Evolutionary conservation across 495 filamentous ascomycete genomes (phyloP).

Genomic region (Echria macrotheca): DNA sequence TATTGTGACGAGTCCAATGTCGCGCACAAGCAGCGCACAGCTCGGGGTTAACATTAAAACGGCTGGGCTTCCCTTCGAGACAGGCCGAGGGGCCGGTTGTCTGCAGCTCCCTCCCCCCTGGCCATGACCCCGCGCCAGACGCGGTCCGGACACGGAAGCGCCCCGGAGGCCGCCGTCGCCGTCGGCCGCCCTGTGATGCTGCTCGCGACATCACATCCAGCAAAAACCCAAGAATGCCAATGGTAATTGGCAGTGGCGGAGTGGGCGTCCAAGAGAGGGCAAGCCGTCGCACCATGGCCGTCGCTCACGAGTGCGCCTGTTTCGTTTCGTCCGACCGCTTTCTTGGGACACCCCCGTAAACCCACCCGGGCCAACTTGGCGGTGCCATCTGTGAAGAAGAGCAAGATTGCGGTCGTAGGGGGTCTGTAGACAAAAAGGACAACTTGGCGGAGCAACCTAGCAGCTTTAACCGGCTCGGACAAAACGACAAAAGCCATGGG

Average conservation of each 20-base stretch:
- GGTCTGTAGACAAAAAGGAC: background rate
- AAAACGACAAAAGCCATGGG: background rate
- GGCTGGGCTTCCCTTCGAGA: background rate
- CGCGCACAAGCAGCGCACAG: conserved; percentile 1
- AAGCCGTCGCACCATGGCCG: background rate
- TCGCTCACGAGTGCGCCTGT: background rate
- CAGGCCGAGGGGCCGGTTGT: background rate
- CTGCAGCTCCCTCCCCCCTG: background rate
- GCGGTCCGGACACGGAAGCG: too few relatives aligned
- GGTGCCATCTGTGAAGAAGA: background rate
- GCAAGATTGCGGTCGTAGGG: background rate
- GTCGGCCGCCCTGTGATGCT: too few relatives aligned
- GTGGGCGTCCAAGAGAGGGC: background rate
- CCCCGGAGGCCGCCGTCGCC: too few relatives aligned
- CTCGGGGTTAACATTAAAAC: background rate
- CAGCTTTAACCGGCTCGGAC: background rate
- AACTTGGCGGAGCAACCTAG: background rate
- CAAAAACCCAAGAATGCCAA: too few relatives aligned
- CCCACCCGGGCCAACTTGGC: background rate
- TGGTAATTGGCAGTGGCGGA: background rate
- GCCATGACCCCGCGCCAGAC: background rate
- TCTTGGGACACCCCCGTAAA: background rate
- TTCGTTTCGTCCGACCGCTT: background rate
- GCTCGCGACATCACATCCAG: too few relatives aligned
- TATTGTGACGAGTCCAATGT: too few relatives aligned